A percentile compares a stretch with the other conserved stretches of the same genome.
Conservation (phyloP, 75 land plant species). For the Pinus albicaulis region DNA sequence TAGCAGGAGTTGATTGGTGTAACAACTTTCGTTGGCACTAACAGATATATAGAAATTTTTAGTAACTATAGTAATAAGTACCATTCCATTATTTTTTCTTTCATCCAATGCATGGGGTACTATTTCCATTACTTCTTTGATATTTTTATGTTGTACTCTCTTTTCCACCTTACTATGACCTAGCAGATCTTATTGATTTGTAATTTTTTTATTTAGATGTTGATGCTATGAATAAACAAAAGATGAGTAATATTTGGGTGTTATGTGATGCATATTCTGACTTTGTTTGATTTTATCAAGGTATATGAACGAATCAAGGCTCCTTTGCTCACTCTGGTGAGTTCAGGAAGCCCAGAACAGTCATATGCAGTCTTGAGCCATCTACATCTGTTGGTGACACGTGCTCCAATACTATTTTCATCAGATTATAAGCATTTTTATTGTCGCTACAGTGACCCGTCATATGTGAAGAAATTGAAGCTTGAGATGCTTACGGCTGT, state of each 20-base stretch:
- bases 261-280: not conserved
- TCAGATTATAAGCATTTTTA: constrained; percentile 98
- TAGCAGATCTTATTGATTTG: not conserved
- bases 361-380: constrained; percentile 97
- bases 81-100: not conserved
- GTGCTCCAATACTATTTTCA: constrained; percentile 93
- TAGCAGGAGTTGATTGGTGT: too few relatives aligned
- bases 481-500: constrained; percentile 99
- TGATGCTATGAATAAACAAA: not conserved
- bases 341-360: constrained; percentile 93
- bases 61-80: too few relatives aligned
- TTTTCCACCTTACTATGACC: not conserved
- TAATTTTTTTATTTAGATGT: not conserved
- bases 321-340: constrained; percentile 88
- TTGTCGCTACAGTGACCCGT: constrained; percentile 97
- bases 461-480: constrained; percentile 94
- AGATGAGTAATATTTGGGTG: not conserved
- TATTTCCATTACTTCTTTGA: not conserved
- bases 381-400: constrained; percentile 93
- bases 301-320: constrained; percentile 99
- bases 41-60: too few relatives aligned
- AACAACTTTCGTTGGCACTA: too few relatives aligned
- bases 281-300: constrained; percentile 24
- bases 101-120: not conserved
- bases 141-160: not conserved